Conservation (phyloP, 2,329 filamentous ascomycete genomes). For the Penicillium sumatraense region DNA sequence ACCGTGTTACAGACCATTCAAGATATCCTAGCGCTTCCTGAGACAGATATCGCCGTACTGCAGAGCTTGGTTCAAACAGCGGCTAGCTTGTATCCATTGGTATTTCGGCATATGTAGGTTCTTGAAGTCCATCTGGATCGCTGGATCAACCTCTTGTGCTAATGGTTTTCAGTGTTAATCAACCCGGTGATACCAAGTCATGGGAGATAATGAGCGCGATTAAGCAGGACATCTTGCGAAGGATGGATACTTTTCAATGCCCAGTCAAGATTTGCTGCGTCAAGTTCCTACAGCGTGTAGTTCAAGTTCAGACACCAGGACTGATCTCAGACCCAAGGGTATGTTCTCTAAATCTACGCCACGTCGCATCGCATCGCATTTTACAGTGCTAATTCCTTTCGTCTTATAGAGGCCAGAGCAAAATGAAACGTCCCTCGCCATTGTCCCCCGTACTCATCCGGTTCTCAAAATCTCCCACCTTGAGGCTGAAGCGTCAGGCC, state of each 20-base stretch:
- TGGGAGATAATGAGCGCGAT: constrained; percentile 90
- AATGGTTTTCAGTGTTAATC: constrained; percentile 71
- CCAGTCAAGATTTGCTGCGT: constrained; percentile 91
- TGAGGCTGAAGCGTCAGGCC: constrained; percentile 88
- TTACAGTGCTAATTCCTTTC: constrained; percentile 12
- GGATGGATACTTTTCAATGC: constrained; percentile 80
- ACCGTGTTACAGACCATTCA: constrained; percentile 78
- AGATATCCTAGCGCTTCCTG: constrained; percentile 70
- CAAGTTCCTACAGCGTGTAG: constrained; percentile 94
- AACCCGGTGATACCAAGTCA: constrained; percentile 76
- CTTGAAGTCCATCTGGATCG: not conserved
- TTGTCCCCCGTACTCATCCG: constrained; percentile 82
- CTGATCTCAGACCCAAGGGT: constrained; percentile 81
- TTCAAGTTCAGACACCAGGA: constrained; percentile 88
- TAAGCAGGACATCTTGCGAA: constrained; percentile 83
- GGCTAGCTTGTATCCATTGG: constrained; percentile 89
- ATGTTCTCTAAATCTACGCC: constrained; percentile 41
- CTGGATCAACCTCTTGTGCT: constrained; percentile 19
- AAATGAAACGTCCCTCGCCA: constrained; percentile 82
- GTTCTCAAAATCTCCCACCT: constrained; percentile 78
- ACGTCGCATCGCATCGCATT: too few species aligned
- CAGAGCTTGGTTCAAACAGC: constrained; percentile 86
- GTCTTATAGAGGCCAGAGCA: constrained; percentile 68
- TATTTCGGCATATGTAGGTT: constrained; percentile 93
- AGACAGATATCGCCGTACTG: constrained; percentile 78